Base-by-base conservation (phyloP, 108 stramenopile species). In the Cyclotella kingstonii region DNA sequence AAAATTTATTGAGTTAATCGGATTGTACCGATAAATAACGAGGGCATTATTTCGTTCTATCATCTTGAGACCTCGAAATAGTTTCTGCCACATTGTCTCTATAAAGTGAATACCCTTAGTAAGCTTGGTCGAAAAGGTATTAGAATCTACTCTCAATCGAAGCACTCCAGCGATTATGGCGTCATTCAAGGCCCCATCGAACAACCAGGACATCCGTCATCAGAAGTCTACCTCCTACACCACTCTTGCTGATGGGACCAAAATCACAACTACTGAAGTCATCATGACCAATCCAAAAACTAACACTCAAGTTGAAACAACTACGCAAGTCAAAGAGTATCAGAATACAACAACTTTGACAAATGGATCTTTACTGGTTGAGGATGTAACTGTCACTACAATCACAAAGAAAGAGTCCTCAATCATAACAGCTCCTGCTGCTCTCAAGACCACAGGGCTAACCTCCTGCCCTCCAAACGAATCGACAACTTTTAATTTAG, bases 231-330 rank as follows among this genome's bases (percentile, higher is more conserved):
- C 35, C 2, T 54, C 53, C 3, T 36, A 54, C 5, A 54, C 53
- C 53, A 17, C 12, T 19, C 53, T 38, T 6, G 8, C 35, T 7
- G 19, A 54, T 35, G 53, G 53, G 21, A 54, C 53, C 34, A 54
- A 54, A 54, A 54, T 38, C 33, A 38, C 53, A 34, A 54, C 53
- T 36, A 54, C 53, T 6, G 35, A 28, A 35, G 27, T 54, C 27
- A 18, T 54, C 5, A 36, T 38, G 21, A 54, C 34, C 15, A 19
- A 38, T 38, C 53, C 53, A 19, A 54, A 21, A 19, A 21, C 53
- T 36, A 27, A 21, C 34, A 14, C 5, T 0, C 53, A 38, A 21
- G 35, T 54, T 8, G 53, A 54, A 26, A 54, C 53, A 8, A 54
- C 53, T 36, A 54, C 53, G 6, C 18, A 38, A 0, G 53, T 54